A percentile compares a stretch with the other conserved stretches of the same genome.
These are phyloP conservation scores for Vitis rupestris DNA, from an alignment of 164 flowering plant genomes.

Conservation along the genomic window DNA sequence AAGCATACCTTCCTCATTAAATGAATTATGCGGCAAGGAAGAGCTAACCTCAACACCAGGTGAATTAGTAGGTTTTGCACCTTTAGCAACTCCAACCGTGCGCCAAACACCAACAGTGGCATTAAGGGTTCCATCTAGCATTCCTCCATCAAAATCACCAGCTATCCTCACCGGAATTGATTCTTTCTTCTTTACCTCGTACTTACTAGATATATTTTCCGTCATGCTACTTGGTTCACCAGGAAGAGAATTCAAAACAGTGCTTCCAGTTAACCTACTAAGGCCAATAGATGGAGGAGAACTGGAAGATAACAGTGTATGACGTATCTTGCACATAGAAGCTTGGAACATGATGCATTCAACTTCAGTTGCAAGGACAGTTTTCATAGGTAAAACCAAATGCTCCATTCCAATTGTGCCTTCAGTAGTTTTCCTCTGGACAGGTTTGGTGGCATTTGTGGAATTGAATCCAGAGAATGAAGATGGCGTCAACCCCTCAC, in stretches of 20 bases:
- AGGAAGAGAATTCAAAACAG: conserved; percentile 42
- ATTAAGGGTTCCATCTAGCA: conserved; percentile 67
- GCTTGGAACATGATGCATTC: conserved; percentile 87
- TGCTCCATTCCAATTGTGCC: conserved; percentile 30
- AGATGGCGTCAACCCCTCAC: conserved; percentile 45
- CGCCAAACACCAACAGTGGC: conserved; percentile 98
- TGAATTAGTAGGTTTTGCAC: conserved; percentile 49
- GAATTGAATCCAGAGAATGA: conserved; percentile 45
- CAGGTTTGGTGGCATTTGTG: conserved; percentile 40
- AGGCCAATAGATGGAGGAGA: conserved; percentile 29
- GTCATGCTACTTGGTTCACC: conserved; percentile 48
- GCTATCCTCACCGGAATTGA: conserved; percentile 77
- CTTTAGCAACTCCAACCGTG: conserved; percentile 80
- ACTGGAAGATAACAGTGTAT: conserved; percentile 51
- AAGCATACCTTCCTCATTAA: conserved; percentile 60
- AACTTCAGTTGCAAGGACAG: conserved; percentile 74
- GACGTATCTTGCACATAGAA: conserved; percentile 84
- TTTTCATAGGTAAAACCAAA: conserved; percentile 45
- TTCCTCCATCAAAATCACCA: conserved; percentile 75
- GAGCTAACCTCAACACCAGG: conserved; percentile 53
- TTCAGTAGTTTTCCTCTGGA: conserved; percentile 41
- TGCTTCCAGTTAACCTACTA: conserved; percentile 34
- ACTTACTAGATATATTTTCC: conserved; percentile 49
- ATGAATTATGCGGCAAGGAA: conserved; percentile 49
- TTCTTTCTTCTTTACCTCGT: conserved; percentile 74